A percentile compares a stretch with the other conserved stretches of the same genome.
These are phyloP conservation scores for Cytospora piceicola DNA, from an alignment of 2,329 filamentous ascomycete species.

Conservation along the genomic window DNA sequence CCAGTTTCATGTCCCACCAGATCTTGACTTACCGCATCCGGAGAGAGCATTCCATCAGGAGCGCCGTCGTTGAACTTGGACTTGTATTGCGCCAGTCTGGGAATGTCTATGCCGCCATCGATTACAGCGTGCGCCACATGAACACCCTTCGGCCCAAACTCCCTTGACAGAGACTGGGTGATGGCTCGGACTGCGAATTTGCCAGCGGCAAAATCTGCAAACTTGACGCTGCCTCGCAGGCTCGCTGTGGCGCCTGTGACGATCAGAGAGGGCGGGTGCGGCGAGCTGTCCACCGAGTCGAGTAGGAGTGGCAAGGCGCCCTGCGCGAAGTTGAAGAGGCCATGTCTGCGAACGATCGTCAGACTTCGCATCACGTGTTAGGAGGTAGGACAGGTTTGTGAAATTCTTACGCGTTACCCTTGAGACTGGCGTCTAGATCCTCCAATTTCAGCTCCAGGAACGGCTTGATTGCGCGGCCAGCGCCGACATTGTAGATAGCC, in stretches of 20 bases:
- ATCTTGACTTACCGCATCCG: constrained; percentile 67
- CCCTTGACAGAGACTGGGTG: constrained; percentile 74
- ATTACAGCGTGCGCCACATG: constrained; percentile 84
- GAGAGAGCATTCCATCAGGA: constrained; percentile 67
- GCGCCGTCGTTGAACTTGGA: constrained; percentile 47
- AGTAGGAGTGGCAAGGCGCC: constrained; percentile 71
- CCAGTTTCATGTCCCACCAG: background rate
- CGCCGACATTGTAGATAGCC: constrained; percentile 71
- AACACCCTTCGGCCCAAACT: constrained; percentile 83
- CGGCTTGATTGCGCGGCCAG: constrained; percentile 55
- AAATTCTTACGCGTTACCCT: constrained; percentile 52
- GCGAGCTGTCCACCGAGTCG: constrained; percentile 56
- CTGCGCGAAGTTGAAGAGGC: constrained; percentile 78
- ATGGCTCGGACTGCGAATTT: constrained; percentile 81
- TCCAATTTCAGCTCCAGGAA: constrained; percentile 60
- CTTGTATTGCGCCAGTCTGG: constrained; percentile 61
- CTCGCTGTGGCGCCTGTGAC: constrained; percentile 88
- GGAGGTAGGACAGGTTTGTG: background rate
- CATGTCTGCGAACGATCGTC: constrained; percentile 50
- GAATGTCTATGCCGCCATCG: constrained; percentile 84
- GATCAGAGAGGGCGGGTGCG: constrained; percentile 76
- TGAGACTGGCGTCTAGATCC: constrained; percentile 53
- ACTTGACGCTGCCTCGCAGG: constrained; percentile 70
- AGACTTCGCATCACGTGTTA: background rate
- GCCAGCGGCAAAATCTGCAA: constrained; percentile 73